Evolutionary conservation across 106 monocot genomes (phyloP), one percentile per base, ranked within the genome.

Genomic region (Alisma plantagoaquatica): DNA sequence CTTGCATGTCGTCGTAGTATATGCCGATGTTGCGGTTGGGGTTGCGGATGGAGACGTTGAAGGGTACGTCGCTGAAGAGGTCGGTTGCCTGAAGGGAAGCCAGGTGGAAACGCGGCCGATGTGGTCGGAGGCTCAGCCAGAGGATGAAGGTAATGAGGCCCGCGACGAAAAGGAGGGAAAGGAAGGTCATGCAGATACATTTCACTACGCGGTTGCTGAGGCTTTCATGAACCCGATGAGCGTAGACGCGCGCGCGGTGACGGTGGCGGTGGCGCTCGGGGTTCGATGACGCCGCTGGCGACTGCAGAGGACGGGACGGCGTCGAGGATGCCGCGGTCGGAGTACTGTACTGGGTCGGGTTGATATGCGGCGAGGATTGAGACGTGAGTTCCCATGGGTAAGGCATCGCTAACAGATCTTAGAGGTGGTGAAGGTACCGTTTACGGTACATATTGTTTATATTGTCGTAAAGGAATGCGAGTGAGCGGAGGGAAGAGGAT

Each of bases 51-150:
- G 70, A 53, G 20, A 85, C 57, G 46, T 67, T 55, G 75, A 92
- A 78, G 24, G 67, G 27, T 59, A 91, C 10, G 31, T 69, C 43
- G 21, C 72, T 63, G 56, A 49, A 14, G 19, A 71, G 30, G 33
- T 55, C 65, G 20, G 66, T 54, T 29, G 62, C 19, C 14, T 75
- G 54, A 58, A 91, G 75, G 19, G 67, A 65, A 31, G 32, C 10
- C 47, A 91, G 58, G 53, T 75, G 49, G 69, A 91, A 91, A 29
- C 57, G 67, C 10, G 91, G 91, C 18, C 81, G 73, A 57, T 91
- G 91, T 14, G 91, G 91, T 11, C 91, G 77, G 38, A 91, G 77
- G 64, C 70, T 78, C 25, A 91, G 80, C 77, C 78, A 91, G 29
- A 85, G 69, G 43, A 91, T 54, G 73, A 91, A 81, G 46, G 79